Conservation (phyloP, 176 grass and related monocot genomes). For the Phoenix roebelenii region DNA sequence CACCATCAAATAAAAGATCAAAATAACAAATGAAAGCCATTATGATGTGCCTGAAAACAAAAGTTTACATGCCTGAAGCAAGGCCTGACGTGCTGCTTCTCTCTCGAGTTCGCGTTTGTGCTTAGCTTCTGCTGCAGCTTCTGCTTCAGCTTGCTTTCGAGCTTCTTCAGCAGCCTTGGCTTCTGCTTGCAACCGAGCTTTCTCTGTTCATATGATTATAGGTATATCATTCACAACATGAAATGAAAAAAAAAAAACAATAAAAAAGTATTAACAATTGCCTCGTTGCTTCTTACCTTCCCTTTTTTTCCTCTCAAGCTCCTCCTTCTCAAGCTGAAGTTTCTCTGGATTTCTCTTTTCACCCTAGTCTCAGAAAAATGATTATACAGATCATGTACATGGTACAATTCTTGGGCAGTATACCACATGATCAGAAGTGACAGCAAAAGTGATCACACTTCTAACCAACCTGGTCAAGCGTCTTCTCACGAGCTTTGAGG, state of each 20-base stretch:
- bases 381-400: too few species aligned
- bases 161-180: slow-evolving; percentile 81
- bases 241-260: slow-evolving; percentile 9
- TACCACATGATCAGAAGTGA: too few species aligned
- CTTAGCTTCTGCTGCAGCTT: slow-evolving; percentile 61
- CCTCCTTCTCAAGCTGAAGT: slow-evolving; percentile 63
- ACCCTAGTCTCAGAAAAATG: slow-evolving; percentile 33
- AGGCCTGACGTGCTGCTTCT: slow-evolving; percentile 92
- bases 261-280: slow-evolving; percentile 8
- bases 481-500: slow-evolving; percentile 94
- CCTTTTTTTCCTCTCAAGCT: slow-evolving; percentile 78
- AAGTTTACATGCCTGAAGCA: slow-evolving; percentile 57
- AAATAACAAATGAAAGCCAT: not conserved
- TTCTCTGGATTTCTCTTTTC: slow-evolving; percentile 87
- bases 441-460: too few species aligned
- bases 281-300: slow-evolving; percentile 52
- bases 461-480: slow-evolving; percentile 77
- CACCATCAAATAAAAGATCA: not conserved
- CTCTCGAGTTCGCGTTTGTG: slow-evolving; percentile 79
- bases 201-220: slow-evolving; percentile 34
- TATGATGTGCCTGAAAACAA: not conserved
- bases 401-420: too few species aligned
- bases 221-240: too few species aligned
- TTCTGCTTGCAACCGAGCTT: slow-evolving; percentile 82
- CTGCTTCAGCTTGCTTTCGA: slow-evolving; percentile 68